Evolutionary conservation across 176 grass and related monocot genomes (phyloP), one percentile per base, ranked within the genome.

Genomic region (Tillandsia leiboldiana): DNA sequence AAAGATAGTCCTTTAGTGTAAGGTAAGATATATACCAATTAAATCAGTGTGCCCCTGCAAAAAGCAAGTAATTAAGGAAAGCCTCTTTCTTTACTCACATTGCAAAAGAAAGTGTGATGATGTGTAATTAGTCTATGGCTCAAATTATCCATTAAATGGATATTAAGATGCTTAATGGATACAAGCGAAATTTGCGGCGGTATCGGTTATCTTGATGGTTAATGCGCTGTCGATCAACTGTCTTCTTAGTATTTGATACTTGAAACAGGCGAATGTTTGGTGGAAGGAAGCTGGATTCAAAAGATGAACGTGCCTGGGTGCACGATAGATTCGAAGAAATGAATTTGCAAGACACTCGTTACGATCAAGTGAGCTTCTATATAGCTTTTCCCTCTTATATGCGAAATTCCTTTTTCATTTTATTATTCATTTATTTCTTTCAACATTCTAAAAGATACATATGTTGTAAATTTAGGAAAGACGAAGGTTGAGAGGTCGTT

Each of bases 401-500:
- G 50, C 54, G 15, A 68, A 48, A 27, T 77, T 54, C 75, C 63
- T 76, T 73, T 65, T 57, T 53, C 13, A 71, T 48, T 64, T 28
- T 50, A 74, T 65, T 49, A 10, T 73, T 76, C 12, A 64, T 63
- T 51, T 66, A 64, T 62, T 51, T 62, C 65, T 65, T 68, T 82
- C 9, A 1, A 26, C 49, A 68, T 14, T 80, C 12, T 12, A 13
- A 24, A 58, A 48, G 9, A 73, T 62, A 11, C 49, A 24, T n/a
- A 23, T 64, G 15, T 8, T 42, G 28, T 56, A 14, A 64, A 64
- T 64, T 49, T 66, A 96, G 80, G 53, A 74, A 75, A 76, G 27
- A 48, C 63, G 78, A 80, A 80, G 79, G 29, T 82, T 64, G 1
- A 80, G 70, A 71, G 85, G 80, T 62, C 80, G 76, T 12, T 80